Evolutionary conservation across 2,329 filamentous ascomycete genomes (phyloP).

Genomic region (Plenodomus lindquistii): DNA sequence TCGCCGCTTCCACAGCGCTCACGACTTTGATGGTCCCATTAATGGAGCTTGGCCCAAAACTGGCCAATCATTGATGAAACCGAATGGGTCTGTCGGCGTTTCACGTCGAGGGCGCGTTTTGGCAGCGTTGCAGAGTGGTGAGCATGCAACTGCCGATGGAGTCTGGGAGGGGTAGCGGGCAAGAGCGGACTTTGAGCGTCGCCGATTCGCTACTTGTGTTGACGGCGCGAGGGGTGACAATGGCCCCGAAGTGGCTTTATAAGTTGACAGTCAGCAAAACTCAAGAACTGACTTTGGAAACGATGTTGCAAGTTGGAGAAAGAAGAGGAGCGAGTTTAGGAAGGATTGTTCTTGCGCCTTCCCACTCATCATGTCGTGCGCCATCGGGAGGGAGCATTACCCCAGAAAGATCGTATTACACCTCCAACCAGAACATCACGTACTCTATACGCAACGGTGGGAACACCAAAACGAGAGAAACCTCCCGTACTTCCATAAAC

Average conservation of each 20-base stretch:
- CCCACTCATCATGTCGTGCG: too few relatives aligned
- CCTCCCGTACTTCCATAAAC: too few relatives aligned
- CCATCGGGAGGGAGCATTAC: too few relatives aligned
- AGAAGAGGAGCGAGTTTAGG: too few relatives aligned
- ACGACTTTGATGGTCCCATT: constrained; percentile 1
- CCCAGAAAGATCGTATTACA: too few relatives aligned
- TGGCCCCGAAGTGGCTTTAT: constrained; percentile 21
- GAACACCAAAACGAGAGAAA: too few relatives aligned
- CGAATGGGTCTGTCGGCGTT: constrained; percentile 2
- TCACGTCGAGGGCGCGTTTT: not conserved
- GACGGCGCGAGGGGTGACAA: constrained; percentile 16
- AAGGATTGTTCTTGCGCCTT: too few relatives aligned
- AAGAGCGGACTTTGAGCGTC: constrained; percentile 13
- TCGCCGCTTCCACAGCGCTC: not conserved
- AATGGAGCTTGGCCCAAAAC: not conserved
- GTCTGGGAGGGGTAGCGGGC: constrained; percentile 25
- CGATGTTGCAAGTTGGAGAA: too few relatives aligned
- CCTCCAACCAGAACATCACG: too few relatives aligned
- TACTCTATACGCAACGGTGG: too few relatives aligned
- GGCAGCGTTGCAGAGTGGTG: not conserved
- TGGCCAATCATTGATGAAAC: constrained; percentile 21
- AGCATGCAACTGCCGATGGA: constrained; percentile 31
- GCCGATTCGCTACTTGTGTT: constrained; percentile 13
- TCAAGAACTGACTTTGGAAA: too few relatives aligned
- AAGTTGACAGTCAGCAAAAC: constrained; percentile 17